Conservation (phyloP, 2,329 filamentous ascomycete genomes). For the Chrysoporthe deuterocubensis region DNA sequence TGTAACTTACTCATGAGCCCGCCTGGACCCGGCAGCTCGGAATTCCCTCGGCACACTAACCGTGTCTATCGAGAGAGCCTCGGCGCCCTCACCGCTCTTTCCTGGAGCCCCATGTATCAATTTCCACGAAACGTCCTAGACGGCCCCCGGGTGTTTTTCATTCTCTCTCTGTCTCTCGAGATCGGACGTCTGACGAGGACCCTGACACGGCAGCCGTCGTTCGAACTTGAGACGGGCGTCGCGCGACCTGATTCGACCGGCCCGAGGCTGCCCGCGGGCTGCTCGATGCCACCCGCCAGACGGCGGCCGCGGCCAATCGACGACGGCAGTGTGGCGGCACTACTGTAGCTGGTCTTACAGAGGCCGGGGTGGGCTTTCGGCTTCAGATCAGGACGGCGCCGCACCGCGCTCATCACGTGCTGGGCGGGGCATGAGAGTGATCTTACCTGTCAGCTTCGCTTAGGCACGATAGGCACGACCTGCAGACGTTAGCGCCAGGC, state of each 20-base stretch:
- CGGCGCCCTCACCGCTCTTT: slow-evolving; percentile 1
- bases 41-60: slow-evolving; percentile 11
- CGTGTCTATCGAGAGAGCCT: not conserved
- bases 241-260: slow-evolving; percentile 9
- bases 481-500: not conserved
- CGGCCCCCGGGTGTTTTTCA: not conserved
- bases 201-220: not conserved
- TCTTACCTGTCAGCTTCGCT: slow-evolving; percentile 25
- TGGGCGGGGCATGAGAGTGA: slow-evolving; percentile 8
- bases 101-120: not conserved
- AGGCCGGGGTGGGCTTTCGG: not conserved
- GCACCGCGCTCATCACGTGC: slow-evolving; percentile 19
- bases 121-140: slow-evolving; percentile 11
- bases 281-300: not conserved
- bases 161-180: too few species aligned
- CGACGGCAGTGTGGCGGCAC: not conserved
- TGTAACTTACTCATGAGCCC: not conserved
- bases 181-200: not conserved
- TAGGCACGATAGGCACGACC: slow-evolving; percentile 18
- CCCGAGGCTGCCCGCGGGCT: not conserved
- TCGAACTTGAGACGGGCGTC: slow-evolving; percentile 3
- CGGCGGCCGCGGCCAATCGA: slow-evolving; percentile 8
- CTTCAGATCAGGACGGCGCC: not conserved
- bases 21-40: not conserved
- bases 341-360: not conserved